A percentile compares a stretch with the other conserved stretches of the same genome.
Conservation (phyloP, 1,284 basidiomycete species). For the Tilletia horrida region DNA sequence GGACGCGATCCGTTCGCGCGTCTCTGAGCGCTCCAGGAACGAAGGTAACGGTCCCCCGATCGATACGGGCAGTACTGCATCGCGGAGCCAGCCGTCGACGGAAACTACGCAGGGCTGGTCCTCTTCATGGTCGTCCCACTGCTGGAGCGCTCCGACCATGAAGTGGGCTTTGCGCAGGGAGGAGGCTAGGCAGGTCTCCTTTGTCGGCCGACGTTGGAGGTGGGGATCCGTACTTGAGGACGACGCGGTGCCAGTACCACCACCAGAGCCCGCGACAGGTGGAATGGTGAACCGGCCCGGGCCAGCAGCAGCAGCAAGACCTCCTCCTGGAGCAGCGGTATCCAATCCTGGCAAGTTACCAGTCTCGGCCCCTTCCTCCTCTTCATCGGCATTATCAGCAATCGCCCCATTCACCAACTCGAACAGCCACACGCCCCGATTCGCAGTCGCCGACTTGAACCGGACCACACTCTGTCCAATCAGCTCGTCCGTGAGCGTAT, state of each 20-base stretch:
- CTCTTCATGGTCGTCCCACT: slow-evolving; percentile 78
- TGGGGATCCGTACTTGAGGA: background rate
- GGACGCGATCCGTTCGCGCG: slow-evolving; percentile 33
- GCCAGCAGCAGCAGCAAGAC: background rate
- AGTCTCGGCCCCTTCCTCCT: slow-evolving; percentile 41
- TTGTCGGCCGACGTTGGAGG: background rate
- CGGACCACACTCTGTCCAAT: slow-evolving; percentile 75
- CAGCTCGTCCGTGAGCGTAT: slow-evolving; percentile 75
- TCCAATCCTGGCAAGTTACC: background rate
- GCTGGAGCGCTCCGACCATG: slow-evolving; percentile 82
- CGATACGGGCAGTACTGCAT: slow-evolving; percentile 33
- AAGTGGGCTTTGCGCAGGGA: slow-evolving; percentile 73
- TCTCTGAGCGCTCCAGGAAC: slow-evolving; percentile 40
- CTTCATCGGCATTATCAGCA: slow-evolving; percentile 61
- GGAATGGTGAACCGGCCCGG: background rate
- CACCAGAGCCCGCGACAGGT: background rate
- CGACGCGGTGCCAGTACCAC: background rate
- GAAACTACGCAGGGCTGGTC: slow-evolving; percentile 74
- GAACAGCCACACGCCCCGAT: slow-evolving; percentile 39
- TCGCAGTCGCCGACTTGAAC: slow-evolving; percentile 66
- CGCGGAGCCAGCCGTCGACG: slow-evolving; percentile 64
- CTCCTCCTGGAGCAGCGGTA: background rate
- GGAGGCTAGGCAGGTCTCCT: slow-evolving; percentile 65
- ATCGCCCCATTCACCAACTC: slow-evolving; percentile 78
- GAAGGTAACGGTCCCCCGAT: slow-evolving; percentile 42